These are phyloP conservation scores for Daldinia decipiens DNA, from an alignment of 495 filamentous ascomycete species.

Conservation along the genomic window DNA sequence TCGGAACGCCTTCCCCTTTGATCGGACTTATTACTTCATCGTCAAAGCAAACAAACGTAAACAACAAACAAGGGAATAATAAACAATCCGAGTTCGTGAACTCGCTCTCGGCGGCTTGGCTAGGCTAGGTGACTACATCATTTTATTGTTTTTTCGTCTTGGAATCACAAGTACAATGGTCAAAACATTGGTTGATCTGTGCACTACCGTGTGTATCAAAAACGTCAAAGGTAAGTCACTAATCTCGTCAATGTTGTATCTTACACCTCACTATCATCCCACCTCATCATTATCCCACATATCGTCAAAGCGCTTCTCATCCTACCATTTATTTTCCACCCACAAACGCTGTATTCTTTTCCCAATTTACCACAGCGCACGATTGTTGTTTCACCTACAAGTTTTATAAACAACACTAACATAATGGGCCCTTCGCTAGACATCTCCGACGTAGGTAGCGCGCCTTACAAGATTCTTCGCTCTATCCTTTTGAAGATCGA, in stretches of 20 bases:
- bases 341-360: no score
- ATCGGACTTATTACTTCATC: background rate
- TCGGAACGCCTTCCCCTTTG: background rate
- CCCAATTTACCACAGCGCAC: background rate
- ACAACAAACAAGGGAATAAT: background rate
- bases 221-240: constrained; percentile 44
- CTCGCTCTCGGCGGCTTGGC: background rate
- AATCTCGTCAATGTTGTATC: background rate
- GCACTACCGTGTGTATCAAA: constrained; percentile 43
- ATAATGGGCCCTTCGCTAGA: constrained; percentile 20
- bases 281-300: background rate
- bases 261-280: background rate
- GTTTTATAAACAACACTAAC: constrained; percentile 28
- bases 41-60: background rate
- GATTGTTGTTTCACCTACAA: background rate
- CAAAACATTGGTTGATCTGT: constrained; percentile 51
- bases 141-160: background rate
- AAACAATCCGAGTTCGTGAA: background rate
- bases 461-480: constrained; percentile 28
- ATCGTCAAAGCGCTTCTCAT: background rate
- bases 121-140: background rate
- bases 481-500: constrained; percentile 49
- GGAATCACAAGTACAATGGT: constrained; percentile 37
- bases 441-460: constrained; percentile 38
- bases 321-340: background rate